Evolutionary conservation across 2,329 filamentous ascomycete genomes (phyloP).

Genomic region (Aspergillus sp.): DNA sequence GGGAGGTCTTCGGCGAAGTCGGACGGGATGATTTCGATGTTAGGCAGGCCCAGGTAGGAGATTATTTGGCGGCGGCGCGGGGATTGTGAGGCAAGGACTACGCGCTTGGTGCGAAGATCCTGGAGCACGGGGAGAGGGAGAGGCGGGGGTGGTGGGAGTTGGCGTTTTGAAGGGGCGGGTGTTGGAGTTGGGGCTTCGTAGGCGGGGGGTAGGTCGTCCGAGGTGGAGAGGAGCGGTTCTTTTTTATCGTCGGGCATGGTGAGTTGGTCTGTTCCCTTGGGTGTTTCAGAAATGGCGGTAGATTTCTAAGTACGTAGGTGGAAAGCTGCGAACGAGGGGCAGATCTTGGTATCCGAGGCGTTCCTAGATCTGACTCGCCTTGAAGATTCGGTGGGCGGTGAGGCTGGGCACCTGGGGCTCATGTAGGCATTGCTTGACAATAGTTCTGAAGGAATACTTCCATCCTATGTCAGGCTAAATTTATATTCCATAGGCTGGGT

Average conservation of each 20-base stretch:
- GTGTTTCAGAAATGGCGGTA: not conserved
- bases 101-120: constrained; percentile 72
- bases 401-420: not conserved
- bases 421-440: not conserved
- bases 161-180: constrained; percentile 18
- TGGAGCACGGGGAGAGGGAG: constrained; percentile 78
- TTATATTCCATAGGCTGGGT: not conserved
- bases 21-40: constrained; percentile 82
- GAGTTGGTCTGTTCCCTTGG: not conserved
- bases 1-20: constrained; percentile 80
- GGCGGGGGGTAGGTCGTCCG: constrained; percentile 36
- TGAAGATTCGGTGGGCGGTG: not conserved
- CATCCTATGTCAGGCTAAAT: not conserved
- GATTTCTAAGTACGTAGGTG: not conserved
- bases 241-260: constrained; percentile 34
- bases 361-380: not conserved
- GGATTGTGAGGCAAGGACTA: constrained; percentile 88
- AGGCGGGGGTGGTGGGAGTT: constrained; percentile 50
- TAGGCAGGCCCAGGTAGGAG: constrained; percentile 71
- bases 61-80: constrained; percentile 82
- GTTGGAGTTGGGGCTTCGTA: constrained; percentile 26
- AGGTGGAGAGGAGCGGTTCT: constrained; percentile 21
- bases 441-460: not conserved
- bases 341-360: not conserved
- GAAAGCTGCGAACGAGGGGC: not conserved